Base-by-base conservation (phyloP, 139 green algal genomes). In the Pleodorina starrii region DNA sequence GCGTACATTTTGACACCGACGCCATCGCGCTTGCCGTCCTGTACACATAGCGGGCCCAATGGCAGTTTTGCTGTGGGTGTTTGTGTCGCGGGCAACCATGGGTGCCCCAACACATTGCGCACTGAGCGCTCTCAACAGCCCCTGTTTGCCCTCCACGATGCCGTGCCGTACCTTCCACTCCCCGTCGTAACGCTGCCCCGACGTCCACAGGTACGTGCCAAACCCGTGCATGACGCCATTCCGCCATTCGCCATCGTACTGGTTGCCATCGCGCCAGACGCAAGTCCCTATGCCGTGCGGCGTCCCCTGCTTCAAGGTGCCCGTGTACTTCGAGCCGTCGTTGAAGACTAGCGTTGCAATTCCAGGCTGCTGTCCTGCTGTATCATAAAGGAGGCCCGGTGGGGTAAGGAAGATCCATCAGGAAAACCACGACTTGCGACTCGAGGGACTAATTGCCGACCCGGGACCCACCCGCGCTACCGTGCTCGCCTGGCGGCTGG, bases 201-300 rank as follows among this genome's bases (percentile, higher is more conserved):
- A 96, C 4, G 86, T 91, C 97, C 97, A 99, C 12, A 97, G 88
- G 73, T 98, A 98, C 1, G 96, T 99, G 40, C 97, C 97, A 84
- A 96, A 95, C 50, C 97, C 97, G 75, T 97, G 94, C 97, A 99
- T 98, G 16, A 91, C 77, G 25, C 97, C 97, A 38, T 89, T 90
- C 21, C 88, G 27, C 97, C 97, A 99, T 79, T 99, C 97, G 0
- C 97, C 97, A 66, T 98, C 95, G 88, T 98, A 99, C 71, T 97
- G 93, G 92, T 98, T 97, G 19, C 95, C 94, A 57, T 97, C 92
- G 29, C 59, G 74, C 94, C 93, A 96, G 16, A 92, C 92, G 89
- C 94, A 96, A 3, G 91, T 93, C 32, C 93, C 93, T 32, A 95
- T 51, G 29, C 93, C 93, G 72, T 92, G 88, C 25, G 93, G 93